Evolutionary conservation across 2,329 filamentous ascomycete species (phyloP).

Genomic region (Penicillium sp.): DNA sequence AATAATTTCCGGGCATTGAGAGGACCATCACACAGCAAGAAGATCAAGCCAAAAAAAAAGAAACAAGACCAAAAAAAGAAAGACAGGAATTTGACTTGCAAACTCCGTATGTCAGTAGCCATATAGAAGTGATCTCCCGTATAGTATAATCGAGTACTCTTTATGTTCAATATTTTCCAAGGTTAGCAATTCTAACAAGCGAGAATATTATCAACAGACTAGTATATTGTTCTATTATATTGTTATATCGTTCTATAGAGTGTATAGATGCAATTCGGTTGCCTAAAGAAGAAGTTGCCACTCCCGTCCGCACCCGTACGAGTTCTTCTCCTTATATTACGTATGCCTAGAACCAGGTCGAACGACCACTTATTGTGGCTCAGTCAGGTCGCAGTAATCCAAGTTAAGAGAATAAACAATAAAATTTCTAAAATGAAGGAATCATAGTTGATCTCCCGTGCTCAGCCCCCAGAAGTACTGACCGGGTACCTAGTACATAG

Average conservation of each 20-base stretch:
- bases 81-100: no score
- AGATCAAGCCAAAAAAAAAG: constrained; percentile 14
- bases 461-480: constrained; percentile 23
- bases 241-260: background rate
- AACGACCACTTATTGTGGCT: background rate
- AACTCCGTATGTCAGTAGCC: no score
- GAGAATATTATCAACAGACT: background rate
- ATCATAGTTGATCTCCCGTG: constrained; percentile 11
- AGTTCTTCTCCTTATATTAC: background rate
- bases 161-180: no score
- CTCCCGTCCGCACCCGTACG: constrained; percentile 8
- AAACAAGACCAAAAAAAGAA: background rate
- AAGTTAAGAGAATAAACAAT: background rate
- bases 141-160: background rate
- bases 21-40: constrained; percentile 15
- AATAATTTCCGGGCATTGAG: constrained; percentile 34
- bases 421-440: background rate
- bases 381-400: background rate
- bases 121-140: background rate
- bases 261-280: background rate
- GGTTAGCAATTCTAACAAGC: no score
- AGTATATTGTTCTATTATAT: background rate
- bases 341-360: background rate
- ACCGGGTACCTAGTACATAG: constrained; percentile 16
- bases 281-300: constrained; percentile 7